Evolutionary conservation across 306 rosid species (phyloP), one percentile per base, ranked within the genome.

Genomic region (Vigna unguiculata): DNA sequence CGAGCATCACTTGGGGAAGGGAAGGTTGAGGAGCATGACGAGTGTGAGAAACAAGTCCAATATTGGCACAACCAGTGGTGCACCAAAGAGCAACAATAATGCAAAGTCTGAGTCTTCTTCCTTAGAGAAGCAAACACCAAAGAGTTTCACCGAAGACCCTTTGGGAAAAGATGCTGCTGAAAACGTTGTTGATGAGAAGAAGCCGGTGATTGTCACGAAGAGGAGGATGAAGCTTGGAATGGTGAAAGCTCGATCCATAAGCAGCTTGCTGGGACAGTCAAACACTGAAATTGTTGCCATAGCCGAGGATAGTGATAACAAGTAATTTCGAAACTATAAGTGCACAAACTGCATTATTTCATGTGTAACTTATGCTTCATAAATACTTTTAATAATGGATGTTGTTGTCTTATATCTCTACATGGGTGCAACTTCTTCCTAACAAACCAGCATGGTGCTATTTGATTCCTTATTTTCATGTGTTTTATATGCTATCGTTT

Each of bases 1-100:
- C 46, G 98, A 96, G 80, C 99, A 96, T 85, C 99, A 96, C 81
- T 81, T 96, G 68, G 99, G 99, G 3, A 96, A 92, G 54, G 98
- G 98, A 14, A 86, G 99, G 70, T 86, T 96, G 3, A 83, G 98
- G 71, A 92, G 97, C 85, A 91, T 92, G 91, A 79, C 89, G 5
- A 91, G 93, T 80, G 92, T 95, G 58, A 84, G 96, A 74, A 88
- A 57, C 86, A 86, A 89, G 14, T 87, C 97, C 0, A n/a, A n/a
- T n/a, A 11, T 57, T 32, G 75, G 72, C 15, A 72, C 67, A 46
- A 59, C 75, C 16, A 51, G 54, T 81, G 58, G 21, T 63, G 81
- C 76, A 51, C n/a, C 19, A 19, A 75, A 43, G 69, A 69, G 41
- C 20, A 60, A 3, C n/a, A 25, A n/a, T n/a, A n/a, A n/a, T 49